Evolutionary conservation across 495 filamentous ascomycete species (phyloP).

Genomic region (Xeromyces bisporus): DNA sequence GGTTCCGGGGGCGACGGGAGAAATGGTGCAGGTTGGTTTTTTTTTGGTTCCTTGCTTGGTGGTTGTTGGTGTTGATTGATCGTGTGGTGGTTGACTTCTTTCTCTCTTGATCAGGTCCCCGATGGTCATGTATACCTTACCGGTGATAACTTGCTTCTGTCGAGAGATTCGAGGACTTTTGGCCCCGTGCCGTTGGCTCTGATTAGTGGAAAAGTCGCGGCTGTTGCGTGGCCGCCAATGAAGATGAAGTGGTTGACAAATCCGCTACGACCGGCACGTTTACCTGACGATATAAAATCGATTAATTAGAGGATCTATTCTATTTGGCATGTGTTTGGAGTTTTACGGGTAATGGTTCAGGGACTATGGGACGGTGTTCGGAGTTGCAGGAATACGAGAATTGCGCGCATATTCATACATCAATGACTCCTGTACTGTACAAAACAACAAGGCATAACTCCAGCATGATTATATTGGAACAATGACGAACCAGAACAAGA

Average conservation of each 20-base stretch:
- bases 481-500: too few relatives aligned
- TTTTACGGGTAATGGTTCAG: too few relatives aligned
- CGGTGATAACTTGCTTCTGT: slow-evolving; percentile 73
- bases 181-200: slow-evolving; percentile 74
- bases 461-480: too few relatives aligned
- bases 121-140: slow-evolving; percentile 76
- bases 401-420: slow-evolving; percentile 34
- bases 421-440: slow-evolving; percentile 32
- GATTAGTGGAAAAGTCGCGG: slow-evolving; percentile 73
- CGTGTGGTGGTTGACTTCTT: slow-evolving; percentile 4
- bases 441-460: too few relatives aligned
- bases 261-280: slow-evolving; percentile 23
- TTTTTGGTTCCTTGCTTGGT: background rate
- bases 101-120: slow-evolving; percentile 43
- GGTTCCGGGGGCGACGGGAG: slow-evolving; percentile 21
- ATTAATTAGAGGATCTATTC: slow-evolving; percentile 6
- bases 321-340: too few relatives aligned
- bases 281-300: slow-evolving; percentile 7
- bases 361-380: slow-evolving; percentile 10
- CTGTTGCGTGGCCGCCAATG: slow-evolving; percentile 36
- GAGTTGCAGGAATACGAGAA: slow-evolving; percentile 4
- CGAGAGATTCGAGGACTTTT: slow-evolving; percentile 69
- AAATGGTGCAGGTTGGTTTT: slow-evolving; percentile 60
- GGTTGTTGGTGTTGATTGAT: slow-evolving; percentile 1
- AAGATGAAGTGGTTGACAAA: slow-evolving; percentile 36